These are phyloP conservation scores for Eimeria sp. DNA, from an alignment of 169 alveolate species.

Conservation along the genomic window DNA sequence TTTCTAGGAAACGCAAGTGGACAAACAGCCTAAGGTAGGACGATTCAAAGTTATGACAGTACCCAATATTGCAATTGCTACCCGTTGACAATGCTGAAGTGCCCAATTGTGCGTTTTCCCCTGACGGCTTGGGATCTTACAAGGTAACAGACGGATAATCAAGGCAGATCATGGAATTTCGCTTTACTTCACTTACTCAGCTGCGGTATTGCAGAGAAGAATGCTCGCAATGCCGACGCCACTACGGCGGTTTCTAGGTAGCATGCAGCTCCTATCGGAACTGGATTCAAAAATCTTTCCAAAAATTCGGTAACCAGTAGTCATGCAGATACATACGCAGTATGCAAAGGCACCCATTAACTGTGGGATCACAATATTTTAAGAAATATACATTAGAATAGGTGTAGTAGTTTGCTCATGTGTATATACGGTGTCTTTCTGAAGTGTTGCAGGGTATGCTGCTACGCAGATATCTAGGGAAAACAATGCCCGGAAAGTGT, in stretches of 20 bases:
- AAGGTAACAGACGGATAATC: not conserved
- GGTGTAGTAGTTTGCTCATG: slow-evolving; percentile 80
- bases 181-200: slow-evolving; percentile 45
- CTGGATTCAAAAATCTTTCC: slow-evolving; percentile 86
- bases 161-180: not conserved
- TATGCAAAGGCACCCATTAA: not conserved
- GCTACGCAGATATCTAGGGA: not conserved
- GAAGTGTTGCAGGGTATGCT: not conserved
- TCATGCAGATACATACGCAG: not conserved
- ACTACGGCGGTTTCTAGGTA: slow-evolving; percentile 86
- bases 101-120: not conserved
- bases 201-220: slow-evolving; percentile 87
- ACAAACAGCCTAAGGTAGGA: not conserved
- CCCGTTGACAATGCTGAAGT: not conserved
- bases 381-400: slow-evolving; percentile 85
- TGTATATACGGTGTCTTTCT: slow-evolving; percentile 78
- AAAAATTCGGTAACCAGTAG: not conserved
- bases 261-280: slow-evolving; percentile 92
- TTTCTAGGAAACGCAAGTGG: not conserved
- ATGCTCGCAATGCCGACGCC: slow-evolving; percentile 87
- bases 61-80: not conserved
- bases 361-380: slow-evolving; percentile 59
- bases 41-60: not conserved
- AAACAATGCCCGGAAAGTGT: not conserved
- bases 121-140: not conserved